A percentile compares a stretch with the other conserved stretches of the same genome.
phyloP scores from a whole-genome alignment of 371 early-diverging fungal species.

The Syncephalastrum monosporum region DNA sequence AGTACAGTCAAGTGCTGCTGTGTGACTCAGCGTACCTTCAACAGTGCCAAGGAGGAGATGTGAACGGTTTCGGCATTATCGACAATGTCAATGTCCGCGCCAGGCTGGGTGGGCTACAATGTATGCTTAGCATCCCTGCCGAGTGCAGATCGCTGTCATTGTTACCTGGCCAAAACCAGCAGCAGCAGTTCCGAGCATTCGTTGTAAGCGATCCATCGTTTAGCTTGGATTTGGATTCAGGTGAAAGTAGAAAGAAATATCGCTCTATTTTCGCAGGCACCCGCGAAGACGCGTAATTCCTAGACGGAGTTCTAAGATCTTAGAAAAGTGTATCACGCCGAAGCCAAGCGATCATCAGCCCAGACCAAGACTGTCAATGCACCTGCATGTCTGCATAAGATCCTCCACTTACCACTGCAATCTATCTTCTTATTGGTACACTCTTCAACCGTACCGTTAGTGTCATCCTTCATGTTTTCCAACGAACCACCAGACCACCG shows the following conservation, averaged over 20 bases:
- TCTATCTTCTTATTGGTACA: no score
- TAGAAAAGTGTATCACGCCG: no score
- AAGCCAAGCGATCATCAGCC: no score
- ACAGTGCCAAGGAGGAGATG: slow-evolving; percentile 98
- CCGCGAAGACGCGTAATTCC: slow-evolving; percentile 10
- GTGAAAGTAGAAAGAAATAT: background rate
- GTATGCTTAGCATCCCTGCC: background rate
- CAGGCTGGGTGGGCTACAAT: slow-evolving; percentile 62
- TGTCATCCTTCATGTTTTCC: background rate
- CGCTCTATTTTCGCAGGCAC: no score
- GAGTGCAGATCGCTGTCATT: background rate
- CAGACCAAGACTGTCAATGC: no score
- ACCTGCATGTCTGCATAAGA: no score
- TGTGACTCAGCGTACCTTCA: slow-evolving; percentile 73
- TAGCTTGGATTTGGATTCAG: background rate
- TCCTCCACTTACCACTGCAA: no score
- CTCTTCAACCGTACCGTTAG: background rate
- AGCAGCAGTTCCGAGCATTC: slow-evolving; percentile 65
- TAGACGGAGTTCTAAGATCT: no score
- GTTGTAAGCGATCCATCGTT: slow-evolving; percentile 70
- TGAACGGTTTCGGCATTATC: slow-evolving; percentile 99
- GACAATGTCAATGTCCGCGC: slow-evolving; percentile 83
- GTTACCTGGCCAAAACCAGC: slow-evolving; percentile 48
- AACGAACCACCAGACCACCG: background rate
- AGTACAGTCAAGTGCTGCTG: background rate